A percentile compares a stretch with the other conserved stretches of the same genome.
phyloP scores from a whole-genome alignment of 805 yeast genomes.

The Kuraishia cidri region DNA sequence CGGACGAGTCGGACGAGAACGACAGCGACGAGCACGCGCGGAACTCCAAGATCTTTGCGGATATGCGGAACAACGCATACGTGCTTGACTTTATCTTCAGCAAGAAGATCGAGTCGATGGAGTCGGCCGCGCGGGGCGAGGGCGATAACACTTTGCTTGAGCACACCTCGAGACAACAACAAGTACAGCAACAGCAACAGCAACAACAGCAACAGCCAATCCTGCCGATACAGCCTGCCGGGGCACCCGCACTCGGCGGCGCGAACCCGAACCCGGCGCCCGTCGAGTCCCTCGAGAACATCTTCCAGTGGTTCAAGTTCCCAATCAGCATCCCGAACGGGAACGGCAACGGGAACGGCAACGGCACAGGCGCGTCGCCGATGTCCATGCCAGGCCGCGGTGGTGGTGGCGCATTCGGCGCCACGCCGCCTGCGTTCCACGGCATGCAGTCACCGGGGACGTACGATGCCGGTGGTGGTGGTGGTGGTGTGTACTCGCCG shows the following conservation, averaged over 20 bases:
- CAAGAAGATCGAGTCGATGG: constrained; percentile 10
- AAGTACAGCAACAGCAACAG: background rate
- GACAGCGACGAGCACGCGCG: constrained; percentile 10
- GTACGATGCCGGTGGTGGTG: no score
- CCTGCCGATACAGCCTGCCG: background rate
- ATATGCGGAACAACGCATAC: constrained; percentile 18
- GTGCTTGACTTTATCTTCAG: constrained; percentile 16
- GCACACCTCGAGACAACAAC: background rate
- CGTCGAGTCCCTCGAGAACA: constrained; percentile 7
- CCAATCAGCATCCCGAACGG: constrained; percentile 7
- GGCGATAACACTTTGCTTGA: background rate
- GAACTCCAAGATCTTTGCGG: constrained; percentile 22
- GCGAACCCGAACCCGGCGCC: background rate
- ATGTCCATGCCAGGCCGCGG: no score
- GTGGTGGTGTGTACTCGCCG: no score
- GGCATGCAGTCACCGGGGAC: no score
- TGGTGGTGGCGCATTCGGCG: no score
- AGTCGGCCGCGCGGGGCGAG: background rate
- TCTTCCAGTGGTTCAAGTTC: constrained; percentile 8
- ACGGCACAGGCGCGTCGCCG: no score
- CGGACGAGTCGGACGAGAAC: constrained; percentile 13
- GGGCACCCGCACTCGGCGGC: background rate
- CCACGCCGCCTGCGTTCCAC: no score
- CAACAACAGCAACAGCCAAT: background rate
- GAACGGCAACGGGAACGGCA: no score